Evolutionary conservation across 305 asterid genomes (phyloP).

Genomic region (Lippia alba): DNA sequence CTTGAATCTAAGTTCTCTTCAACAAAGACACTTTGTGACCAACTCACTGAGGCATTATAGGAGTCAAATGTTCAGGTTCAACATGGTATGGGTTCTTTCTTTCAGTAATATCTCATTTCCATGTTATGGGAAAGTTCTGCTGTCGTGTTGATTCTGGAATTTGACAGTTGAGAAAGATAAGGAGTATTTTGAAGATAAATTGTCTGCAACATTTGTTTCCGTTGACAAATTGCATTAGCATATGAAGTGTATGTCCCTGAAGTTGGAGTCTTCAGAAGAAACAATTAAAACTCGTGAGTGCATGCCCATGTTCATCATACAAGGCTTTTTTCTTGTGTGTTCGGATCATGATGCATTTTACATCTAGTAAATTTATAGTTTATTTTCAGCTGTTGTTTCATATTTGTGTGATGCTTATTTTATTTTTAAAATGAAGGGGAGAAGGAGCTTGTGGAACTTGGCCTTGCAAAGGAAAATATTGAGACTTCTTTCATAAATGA

Average conservation of each 20-base stretch:
- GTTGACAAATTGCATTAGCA: conserved; percentile 71
- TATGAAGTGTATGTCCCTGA: conserved; percentile 66
- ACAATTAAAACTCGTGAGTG: conserved; percentile 74
- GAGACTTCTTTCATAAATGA: conserved; percentile 66
- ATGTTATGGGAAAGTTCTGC: conserved; percentile 27
- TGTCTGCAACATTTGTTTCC: conserved; percentile 75
- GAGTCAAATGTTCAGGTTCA: conserved; percentile 75
- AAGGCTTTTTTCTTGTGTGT: conserved; percentile 32
- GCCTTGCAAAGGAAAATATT: conserved; percentile 59
- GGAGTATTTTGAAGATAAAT: conserved; percentile 69
- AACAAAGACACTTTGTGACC: conserved; percentile 79
- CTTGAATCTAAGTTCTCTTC: conserved; percentile 85
- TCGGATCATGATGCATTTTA: conserved; percentile 19
- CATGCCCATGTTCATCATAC: conserved; percentile 20
- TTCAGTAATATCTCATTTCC: conserved; percentile 14
- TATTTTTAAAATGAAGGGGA: conserved; percentile 62
- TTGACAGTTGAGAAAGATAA: conserved; percentile 89
- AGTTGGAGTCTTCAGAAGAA: conserved; percentile 77
- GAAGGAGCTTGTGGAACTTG: conserved; percentile 73
- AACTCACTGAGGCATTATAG: conserved; percentile 77
- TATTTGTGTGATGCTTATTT: conserved; percentile 32
- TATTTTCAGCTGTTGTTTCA: conserved; percentile 13
- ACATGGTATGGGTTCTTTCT: conserved; percentile 59
- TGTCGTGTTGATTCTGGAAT: conserved; percentile 36
- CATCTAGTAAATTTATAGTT: conserved; percentile 20